phyloP scores from a whole-genome alignment of 1,139 yeast species.

The Pichia inconspicua region DNA sequence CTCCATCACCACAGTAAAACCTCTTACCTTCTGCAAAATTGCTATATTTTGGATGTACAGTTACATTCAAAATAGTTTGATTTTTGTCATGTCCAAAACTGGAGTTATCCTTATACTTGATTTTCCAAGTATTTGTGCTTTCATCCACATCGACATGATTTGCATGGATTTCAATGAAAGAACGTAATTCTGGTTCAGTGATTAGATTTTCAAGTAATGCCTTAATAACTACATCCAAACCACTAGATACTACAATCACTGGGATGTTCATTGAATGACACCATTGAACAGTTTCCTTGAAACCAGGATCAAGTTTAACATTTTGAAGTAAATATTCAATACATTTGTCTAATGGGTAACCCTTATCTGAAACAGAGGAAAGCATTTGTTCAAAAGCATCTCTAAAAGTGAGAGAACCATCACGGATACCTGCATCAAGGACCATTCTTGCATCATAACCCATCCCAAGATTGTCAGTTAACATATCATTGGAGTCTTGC shows the following conservation, averaged over 20 bases:
- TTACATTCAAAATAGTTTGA: constrained; percentile 6
- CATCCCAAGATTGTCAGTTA: constrained; percentile 85
- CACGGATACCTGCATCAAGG: constrained; percentile 65
- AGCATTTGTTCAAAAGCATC: constrained; percentile 84
- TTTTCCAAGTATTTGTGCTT: constrained; percentile 58
- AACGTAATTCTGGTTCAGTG: constrained; percentile 62
- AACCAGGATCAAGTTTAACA: constrained; percentile 83
- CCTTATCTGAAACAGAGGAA: constrained; percentile 53
- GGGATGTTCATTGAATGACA: constrained; percentile 66
- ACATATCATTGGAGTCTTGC: constrained; percentile 83
- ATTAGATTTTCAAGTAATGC: constrained; percentile 68
- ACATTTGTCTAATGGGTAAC: constrained; percentile 58
- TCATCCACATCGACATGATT: constrained; percentile 55
- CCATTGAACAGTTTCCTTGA: constrained; percentile 74
- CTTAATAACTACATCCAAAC: constrained; percentile 86
- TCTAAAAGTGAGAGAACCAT: constrained; percentile 50
- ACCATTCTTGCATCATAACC: constrained; percentile 62
- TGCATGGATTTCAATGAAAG: constrained; percentile 70
- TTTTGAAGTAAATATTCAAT: constrained; percentile 53
- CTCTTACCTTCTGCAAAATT: not conserved
- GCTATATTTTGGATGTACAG: not conserved
- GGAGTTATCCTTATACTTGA: constrained; percentile 76
- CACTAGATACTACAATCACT: constrained; percentile 65
- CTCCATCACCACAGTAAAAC: constrained; percentile 97
- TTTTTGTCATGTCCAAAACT: constrained; percentile 88